Percentiles rank a stretch among this genome's conserved stretches.
phyloP scores from a whole-genome alignment of 768 basidiomycete genomes.

The Omphalotus guepiniiformis region DNA sequence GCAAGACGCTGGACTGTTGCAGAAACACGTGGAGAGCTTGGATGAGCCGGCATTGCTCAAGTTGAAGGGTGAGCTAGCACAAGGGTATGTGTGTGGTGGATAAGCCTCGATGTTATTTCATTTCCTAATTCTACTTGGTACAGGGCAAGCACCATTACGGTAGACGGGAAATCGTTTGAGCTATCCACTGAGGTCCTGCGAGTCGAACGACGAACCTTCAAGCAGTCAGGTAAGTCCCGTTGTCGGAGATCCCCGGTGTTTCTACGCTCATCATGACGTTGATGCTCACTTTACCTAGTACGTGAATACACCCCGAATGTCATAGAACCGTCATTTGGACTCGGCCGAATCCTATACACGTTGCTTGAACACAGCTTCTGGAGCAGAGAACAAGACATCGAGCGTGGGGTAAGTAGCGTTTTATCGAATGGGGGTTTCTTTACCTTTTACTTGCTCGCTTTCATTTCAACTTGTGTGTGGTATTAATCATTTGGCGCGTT shows the following conservation, averaged over 20 bases:
- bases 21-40: slow-evolving; percentile 61
- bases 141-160: not conserved
- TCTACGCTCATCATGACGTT: slow-evolving; percentile 13
- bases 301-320: slow-evolving; percentile 97
- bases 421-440: too few relatives aligned
- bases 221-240: slow-evolving; percentile 66
- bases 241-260: not conserved
- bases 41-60: slow-evolving; percentile 59
- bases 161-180: slow-evolving; percentile 53
- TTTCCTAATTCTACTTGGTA: not conserved
- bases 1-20: slow-evolving; percentile 67
- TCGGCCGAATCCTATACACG: slow-evolving; percentile 92
- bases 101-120: slow-evolving; percentile 9
- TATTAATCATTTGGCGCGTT: too few relatives aligned
- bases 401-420: slow-evolving; percentile 83
- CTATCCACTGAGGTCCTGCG: slow-evolving; percentile 71
- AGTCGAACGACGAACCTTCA: slow-evolving; percentile 81
- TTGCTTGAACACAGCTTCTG: slow-evolving; percentile 96
- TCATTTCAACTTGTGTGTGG: too few relatives aligned
- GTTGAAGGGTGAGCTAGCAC: slow-evolving; percentile 66
- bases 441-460: too few relatives aligned
- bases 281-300: slow-evolving; percentile 42
- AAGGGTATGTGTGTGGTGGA: slow-evolving; percentile 51
- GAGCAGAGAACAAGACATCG: slow-evolving; percentile 87
- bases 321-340: slow-evolving; percentile 97